Base-by-base conservation (phyloP, 2,329 filamentous ascomycete species). In the Xylaria sp. region DNA sequence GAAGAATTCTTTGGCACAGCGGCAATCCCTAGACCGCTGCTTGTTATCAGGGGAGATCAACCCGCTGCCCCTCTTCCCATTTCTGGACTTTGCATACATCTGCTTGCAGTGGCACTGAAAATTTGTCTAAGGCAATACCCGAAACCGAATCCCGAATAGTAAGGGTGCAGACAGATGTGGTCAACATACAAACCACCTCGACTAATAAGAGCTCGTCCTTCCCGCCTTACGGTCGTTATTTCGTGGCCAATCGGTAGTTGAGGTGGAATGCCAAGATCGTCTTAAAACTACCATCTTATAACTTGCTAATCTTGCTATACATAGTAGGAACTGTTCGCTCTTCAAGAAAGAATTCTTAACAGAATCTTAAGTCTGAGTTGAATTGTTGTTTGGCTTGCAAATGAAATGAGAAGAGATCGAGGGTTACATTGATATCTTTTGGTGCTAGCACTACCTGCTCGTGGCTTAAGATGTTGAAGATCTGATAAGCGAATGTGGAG, bases 221-320 rank as follows among this genome's bases (percentile, higher is more conserved):
- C 28, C 34, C 39, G 39, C 28, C n/a, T 52, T n/a, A 10, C 39
- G 25, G 7, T 39, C 46, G 12, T 46, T 55, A 15, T 32, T 18
- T 41, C 46, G 36, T 45, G 34, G 39, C 57, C 57, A 65, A 65
- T 65, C 39, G 57, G 63, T 50, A 65, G 56, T 55, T 46, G 28
- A 39, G 30, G 56, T 60, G 58, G n/a, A n/a, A n/a, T n/a, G n/a
- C n/a, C n/a, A n/a, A n/a, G n/a, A n/a, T n/a, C n/a, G n/a, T n/a
- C n/a, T n/a, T n/a, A n/a, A n/a, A n/a, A n/a, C n/a, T n/a, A n/a
- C n/a, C n/a, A n/a, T n/a, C n/a, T n/a, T n/a, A n/a, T n/a, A n/a
- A n/a, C n/a, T n/a, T n/a, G n/a, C n/a, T n/a, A n/a, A 52, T 52
- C 23, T 52, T 30, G 25, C 18, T 52, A 32, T 53, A 23, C 18